A percentile compares a stretch with the other conserved stretches of the same genome.
Conservation (phyloP, 2,329 filamentous ascomycete genomes). For the Teratosphaeria zuluensis region DNA sequence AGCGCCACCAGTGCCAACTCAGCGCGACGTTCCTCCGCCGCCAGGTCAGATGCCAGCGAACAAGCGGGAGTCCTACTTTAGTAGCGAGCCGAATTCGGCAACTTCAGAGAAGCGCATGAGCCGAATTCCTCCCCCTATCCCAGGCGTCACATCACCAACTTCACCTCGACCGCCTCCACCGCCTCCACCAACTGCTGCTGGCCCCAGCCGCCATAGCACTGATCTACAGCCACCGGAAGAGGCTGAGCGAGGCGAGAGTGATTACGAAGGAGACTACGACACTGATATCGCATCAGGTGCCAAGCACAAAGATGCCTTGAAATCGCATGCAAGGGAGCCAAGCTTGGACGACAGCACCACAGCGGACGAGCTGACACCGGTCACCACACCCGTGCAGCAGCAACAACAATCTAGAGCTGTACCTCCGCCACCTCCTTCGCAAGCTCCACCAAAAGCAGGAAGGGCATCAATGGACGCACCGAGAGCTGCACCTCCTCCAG, state of each 20-base stretch:
- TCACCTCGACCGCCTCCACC: constrained; percentile 38
- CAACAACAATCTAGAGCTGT: constrained; percentile 33
- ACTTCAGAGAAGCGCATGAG: constrained; percentile 28
- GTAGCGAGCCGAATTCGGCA: constrained; percentile 26
- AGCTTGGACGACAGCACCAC: constrained; percentile 59
- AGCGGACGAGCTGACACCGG: constrained; percentile 43
- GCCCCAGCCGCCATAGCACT: constrained; percentile 28
- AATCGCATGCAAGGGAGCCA: constrained; percentile 66
- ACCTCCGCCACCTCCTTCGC: constrained; percentile 50
- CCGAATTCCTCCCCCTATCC: constrained; percentile 25
- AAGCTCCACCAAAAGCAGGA: constrained; percentile 32
- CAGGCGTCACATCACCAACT: constrained; percentile 23
- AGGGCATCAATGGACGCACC: constrained; percentile 63
- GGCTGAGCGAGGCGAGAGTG: constrained; percentile 68
- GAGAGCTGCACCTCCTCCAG: constrained; percentile 54
- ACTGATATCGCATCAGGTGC: constrained; percentile 91
- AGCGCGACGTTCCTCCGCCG: constrained; percentile 11
- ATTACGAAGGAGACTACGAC: constrained; percentile 96
- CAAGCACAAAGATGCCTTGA: constrained; percentile 89
- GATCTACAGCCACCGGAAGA: constrained; percentile 7
- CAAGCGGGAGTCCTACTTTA: constrained; percentile 33
- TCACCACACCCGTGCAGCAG: constrained; percentile 29
- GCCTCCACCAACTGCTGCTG: constrained; percentile 32
- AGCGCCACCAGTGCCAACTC: constrained; percentile 25
- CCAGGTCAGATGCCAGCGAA: constrained; percentile 21